Conservation (phyloP, 371 early-diverging fungal genomes). For the Mortierella sp. region DNA sequence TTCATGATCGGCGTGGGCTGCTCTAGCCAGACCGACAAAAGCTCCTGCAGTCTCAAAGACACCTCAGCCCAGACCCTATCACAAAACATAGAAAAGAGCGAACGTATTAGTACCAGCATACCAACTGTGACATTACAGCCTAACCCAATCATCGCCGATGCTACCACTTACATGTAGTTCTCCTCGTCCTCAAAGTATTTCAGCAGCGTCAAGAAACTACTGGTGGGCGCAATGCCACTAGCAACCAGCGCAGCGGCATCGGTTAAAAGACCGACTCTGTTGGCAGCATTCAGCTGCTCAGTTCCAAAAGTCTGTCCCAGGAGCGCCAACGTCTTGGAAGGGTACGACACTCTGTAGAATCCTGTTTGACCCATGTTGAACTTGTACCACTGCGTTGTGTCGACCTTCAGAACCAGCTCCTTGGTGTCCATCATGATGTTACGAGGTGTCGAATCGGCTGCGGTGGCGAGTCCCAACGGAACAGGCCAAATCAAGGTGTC, state of each 20-base stretch:
- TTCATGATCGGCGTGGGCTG: slow-evolving; percentile 62
- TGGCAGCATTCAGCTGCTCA: slow-evolving; percentile 59
- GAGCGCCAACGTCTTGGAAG: slow-evolving; percentile 57
- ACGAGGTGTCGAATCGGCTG: slow-evolving; percentile 35
- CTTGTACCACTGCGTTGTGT: slow-evolving; percentile 65
- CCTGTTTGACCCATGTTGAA: slow-evolving; percentile 79
- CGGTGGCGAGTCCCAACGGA: slow-evolving; percentile 65
- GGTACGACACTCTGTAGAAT: slow-evolving; percentile 78
- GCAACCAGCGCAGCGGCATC: slow-evolving; percentile 76
- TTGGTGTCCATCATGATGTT: slow-evolving; percentile 55
- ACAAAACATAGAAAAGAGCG: neutral
- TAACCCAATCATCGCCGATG: too few species aligned
- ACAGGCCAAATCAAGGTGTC: slow-evolving; percentile 81
- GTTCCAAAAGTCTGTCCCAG: slow-evolving; percentile 61
- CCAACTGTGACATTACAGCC: too few species aligned
- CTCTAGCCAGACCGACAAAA: slow-evolving; percentile 60
- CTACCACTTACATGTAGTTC: slow-evolving; percentile 66
- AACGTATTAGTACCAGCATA: neutral
- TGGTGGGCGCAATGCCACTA: slow-evolving; percentile 70
- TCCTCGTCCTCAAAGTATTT: slow-evolving; percentile 72
- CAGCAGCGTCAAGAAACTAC: slow-evolving; percentile 72
- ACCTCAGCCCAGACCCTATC: slow-evolving; percentile 66
- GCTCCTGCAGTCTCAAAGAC: slow-evolving; percentile 6
- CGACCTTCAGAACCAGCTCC: slow-evolving; percentile 48
- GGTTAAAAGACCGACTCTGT: slow-evolving; percentile 74